Conservation (phyloP, 345 rosid genomes). For the Populus ilicifolia region DNA sequence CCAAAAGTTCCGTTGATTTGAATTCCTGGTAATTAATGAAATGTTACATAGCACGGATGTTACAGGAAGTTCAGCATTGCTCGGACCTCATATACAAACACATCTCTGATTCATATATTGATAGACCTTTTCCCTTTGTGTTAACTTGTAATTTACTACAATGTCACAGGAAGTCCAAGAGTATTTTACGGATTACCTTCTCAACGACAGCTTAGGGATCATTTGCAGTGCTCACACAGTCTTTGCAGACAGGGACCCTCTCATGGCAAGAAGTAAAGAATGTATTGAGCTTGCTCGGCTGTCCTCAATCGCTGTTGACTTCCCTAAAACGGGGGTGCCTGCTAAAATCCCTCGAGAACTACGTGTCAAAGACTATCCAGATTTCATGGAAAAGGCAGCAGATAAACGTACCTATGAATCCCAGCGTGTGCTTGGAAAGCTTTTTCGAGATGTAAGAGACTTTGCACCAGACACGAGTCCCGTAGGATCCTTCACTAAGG, state of each 20-base stretch:
- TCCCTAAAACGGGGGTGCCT: conserved; percentile 56
- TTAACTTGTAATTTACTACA: background rate
- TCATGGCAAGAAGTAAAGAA: conserved; percentile 34
- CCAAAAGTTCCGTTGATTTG: background rate
- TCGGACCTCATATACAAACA: background rate
- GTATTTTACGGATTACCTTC: conserved; percentile 46
- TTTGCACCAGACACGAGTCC: conserved; percentile 21
- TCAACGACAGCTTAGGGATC: conserved; percentile 47
- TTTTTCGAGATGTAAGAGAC: conserved; percentile 46
- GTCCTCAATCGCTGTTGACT: conserved; percentile 51
- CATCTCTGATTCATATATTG: background rate
- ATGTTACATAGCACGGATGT: background rate
- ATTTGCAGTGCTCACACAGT: conserved; percentile 44
- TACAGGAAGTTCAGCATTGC: too few species aligned
- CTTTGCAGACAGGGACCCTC: conserved; percentile 37
- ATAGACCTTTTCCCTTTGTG: background rate
- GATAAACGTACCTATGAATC: conserved; percentile 45
- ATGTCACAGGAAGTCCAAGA: conserved; percentile 44
- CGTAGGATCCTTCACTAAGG: conserved; percentile 32
- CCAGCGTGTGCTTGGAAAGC: conserved; percentile 39
- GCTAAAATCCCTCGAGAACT: conserved; percentile 41
- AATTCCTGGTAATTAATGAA: background rate
- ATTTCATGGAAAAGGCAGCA: conserved; percentile 55
- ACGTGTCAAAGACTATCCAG: conserved; percentile 43
- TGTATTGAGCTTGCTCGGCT: conserved; percentile 44